Base-by-base conservation (phyloP, 805 yeast species). In the Suhomyces emberorum region DNA sequence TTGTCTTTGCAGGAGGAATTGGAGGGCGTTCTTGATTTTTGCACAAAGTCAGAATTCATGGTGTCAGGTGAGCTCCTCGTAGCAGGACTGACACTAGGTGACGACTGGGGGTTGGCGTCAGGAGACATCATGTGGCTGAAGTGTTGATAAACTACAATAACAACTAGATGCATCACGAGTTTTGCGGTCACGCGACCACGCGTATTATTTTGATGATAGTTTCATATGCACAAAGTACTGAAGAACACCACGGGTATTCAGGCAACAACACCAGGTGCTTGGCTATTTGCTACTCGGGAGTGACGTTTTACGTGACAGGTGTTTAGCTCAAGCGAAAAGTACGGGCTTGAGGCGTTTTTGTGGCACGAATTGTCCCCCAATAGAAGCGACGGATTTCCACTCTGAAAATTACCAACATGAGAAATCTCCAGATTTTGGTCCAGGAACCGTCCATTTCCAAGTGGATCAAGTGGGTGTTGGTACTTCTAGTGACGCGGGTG, bases 391-490 rank as follows among this genome's bases (percentile, higher is more conserved):
- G n/a, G n/a, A n/a, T n/a, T n/a, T n/a, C n/a, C n/a, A n/a, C n/a
- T n/a, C n/a, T n/a, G n/a, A n/a, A n/a, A n/a, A n/a, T n/a, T 10
- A 24, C 27, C 14, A 24, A 6, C 14, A 26, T 26, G 29, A 26
- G 29, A 26, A 26, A 26, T 18, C 5, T 26, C 29, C 29, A 26
- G 17, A 10, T 26, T n/a, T 7, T 26, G 9, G 18, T 26, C 7
- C 15, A 14, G 11, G 18, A 30, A 20, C 52, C 43, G 14, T 41
- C 55, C 12, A 35, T 51, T 6, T 23, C 37, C 25, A 51, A 51
- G 24, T 59, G 63, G 57, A 35, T 51, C 30, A 55, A 54, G 37
- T 56, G 65, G 57, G 54, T 53, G 16, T 39, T 52, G 15, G 28
- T 56, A 9, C 48, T 65, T 3, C 38, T 54, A 8, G 38, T 50